Base-by-base conservation (phyloP, 768 basidiomycete species). In the Termitomyces titanicus region DNA sequence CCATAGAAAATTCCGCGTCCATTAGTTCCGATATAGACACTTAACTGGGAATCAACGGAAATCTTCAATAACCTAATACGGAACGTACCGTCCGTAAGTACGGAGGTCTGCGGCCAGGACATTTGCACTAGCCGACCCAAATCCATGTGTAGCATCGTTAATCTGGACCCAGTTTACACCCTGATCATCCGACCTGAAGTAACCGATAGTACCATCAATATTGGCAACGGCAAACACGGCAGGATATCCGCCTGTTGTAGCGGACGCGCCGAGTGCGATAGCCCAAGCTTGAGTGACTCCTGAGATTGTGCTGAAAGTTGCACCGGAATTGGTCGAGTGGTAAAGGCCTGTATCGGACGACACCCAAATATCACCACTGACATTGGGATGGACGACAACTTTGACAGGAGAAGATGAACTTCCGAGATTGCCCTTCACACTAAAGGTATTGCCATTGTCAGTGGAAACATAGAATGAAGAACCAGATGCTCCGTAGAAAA, bases 361-460 rank as follows among this genome's bases (percentile, higher is more conserved):
- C 2, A 85, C 82, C 83, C 84, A 86, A 31, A 86, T 71, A 62
- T 86, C 84, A 9, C 83, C 84, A 3, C 79, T 78, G 4, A 79
- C 71, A 51, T 65, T 70, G 15, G 79, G 79, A 64, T 85, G 73
- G 25, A 82, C 84, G 24, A 79, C 73, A 56, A 86, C 72, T 59
- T 82, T 81, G 44, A 70, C 71, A 5, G 81, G 75, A 0, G 75
- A 68, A 7, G 75, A 77, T 5, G 82, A 83, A 8, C 74, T 61
- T 38, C 77, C 80, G 2, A 86, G 70, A 17, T 73, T 64, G 17
- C 75, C 74, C 43, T 70, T 70, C 1, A 63, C 65, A 24, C 69
- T 50, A 64, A 85, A 85, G 0, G 82, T 80, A 58, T 77, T 72
- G 10, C 81, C 86, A 12, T 74, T 74, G 56, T 88, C 75, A 5